These are phyloP conservation scores for Meyerozyma guilliermondii DNA, from an alignment of 1,139 yeast genomes.

Conservation along the genomic window DNA sequence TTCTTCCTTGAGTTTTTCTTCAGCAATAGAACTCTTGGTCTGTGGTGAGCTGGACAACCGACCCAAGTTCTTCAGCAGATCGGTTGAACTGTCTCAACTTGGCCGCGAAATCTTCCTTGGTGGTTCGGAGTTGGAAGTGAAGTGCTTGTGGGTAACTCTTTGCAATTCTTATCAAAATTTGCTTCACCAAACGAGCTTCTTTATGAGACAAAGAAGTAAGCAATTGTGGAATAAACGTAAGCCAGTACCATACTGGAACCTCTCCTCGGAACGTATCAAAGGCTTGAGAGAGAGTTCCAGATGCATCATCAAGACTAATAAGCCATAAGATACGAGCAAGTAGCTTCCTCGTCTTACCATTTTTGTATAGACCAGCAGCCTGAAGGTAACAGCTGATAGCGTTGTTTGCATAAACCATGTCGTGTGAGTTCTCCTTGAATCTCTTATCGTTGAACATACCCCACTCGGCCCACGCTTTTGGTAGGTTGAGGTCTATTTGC, in stretches of 20 bases:
- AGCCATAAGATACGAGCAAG: constrained; percentile 92
- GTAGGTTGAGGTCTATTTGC: constrained; percentile 85
- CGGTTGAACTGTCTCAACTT: constrained; percentile 76
- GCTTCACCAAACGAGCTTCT: constrained; percentile 86
- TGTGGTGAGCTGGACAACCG: neutral
- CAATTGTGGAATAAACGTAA: constrained; percentile 91
- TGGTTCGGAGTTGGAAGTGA: constrained; percentile 91
- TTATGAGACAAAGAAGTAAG: constrained; percentile 84
- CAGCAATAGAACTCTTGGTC: constrained; percentile 4
- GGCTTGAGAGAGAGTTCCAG: constrained; percentile 78
- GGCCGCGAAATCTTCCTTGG: constrained; percentile 88
- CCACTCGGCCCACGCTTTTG: constrained; percentile 99
- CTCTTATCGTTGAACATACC: constrained; percentile 90
- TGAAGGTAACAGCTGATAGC: constrained; percentile 95
- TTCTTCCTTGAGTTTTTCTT: constrained; percentile 7
- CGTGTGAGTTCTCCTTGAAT: constrained; percentile 78
- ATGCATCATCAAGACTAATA: constrained; percentile 81
- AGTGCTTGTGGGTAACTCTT: constrained; percentile 96
- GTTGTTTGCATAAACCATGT: constrained; percentile 82
- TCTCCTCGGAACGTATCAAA: constrained; percentile 93
- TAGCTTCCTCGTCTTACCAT: constrained; percentile 82
- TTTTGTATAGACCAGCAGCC: constrained; percentile 95
- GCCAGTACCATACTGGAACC: constrained; percentile 99
- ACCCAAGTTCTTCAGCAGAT: constrained; percentile 14
- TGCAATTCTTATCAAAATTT: constrained; percentile 85